These are phyloP conservation scores for Coemansia sp. DNA, from an alignment of 371 early-diverging fungal species.

Conservation along the genomic window DNA sequence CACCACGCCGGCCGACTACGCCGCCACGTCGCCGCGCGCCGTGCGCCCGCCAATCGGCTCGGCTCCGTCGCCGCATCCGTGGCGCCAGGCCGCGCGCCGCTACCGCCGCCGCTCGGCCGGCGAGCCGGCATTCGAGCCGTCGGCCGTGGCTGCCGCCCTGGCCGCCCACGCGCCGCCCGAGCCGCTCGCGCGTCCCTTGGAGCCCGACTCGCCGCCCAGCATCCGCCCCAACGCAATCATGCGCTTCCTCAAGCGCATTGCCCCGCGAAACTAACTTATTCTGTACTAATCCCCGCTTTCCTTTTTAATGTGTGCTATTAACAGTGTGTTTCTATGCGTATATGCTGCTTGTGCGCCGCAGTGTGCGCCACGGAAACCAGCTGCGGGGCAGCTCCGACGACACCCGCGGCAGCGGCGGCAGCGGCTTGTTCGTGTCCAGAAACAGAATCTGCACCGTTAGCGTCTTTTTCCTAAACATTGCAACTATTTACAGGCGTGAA, in stretches of 20 bases:
- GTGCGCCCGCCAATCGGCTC: conserved; percentile 1
- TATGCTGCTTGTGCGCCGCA: too few relatives aligned
- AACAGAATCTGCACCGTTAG: too few relatives aligned
- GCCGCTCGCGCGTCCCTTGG: neutral
- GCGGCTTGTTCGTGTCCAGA: too few relatives aligned
- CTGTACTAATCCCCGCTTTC: too few relatives aligned
- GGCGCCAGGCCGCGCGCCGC: conserved; percentile 5
- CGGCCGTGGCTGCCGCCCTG: conserved; percentile 5
- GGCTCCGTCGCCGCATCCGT: neutral
- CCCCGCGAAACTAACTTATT: conserved; percentile 23
- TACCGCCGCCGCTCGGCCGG: conserved; percentile 31
- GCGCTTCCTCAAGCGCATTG: conserved; percentile 42
- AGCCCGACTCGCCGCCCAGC: neutral
- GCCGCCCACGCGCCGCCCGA: neutral
- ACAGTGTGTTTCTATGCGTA: too few relatives aligned
- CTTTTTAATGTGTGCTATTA: too few relatives aligned
- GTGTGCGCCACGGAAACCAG: neutral
- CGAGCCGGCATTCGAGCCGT: conserved; percentile 12
- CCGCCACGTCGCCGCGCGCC: neutral
- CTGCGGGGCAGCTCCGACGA: too few relatives aligned
- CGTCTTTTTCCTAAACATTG: too few relatives aligned
- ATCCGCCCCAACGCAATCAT: conserved; percentile 40
- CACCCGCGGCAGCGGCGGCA: too few relatives aligned
- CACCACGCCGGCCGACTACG: conserved; percentile 1
- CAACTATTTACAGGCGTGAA: too few relatives aligned